Conservation (phyloP, 768 basidiomycete genomes). For the Panellus pusillus region DNA sequence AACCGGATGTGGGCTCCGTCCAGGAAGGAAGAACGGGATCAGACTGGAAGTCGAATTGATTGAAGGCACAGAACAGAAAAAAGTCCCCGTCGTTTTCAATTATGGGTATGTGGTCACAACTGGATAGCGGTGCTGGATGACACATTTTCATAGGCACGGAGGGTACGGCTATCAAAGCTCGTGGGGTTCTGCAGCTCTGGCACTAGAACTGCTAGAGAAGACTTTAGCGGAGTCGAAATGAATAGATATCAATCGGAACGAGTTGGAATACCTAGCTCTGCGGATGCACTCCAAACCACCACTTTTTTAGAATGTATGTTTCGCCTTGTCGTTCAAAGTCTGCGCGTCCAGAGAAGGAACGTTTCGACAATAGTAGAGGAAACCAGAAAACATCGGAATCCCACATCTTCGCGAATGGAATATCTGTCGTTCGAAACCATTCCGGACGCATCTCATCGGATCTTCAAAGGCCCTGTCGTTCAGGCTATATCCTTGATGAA, state of each 20-base stretch:
- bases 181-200: conserved; percentile 61
- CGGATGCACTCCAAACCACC: conserved; percentile 43
- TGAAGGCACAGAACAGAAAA: conserved; percentile 25
- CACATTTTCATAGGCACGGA: conserved; percentile 44
- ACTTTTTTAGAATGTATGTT: conserved; percentile 34
- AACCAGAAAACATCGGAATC: conserved; percentile 70
- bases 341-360: conserved; percentile 44
- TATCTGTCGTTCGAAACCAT: conserved; percentile 60
- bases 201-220: conserved; percentile 45
- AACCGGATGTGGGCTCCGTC: conserved; percentile 63
- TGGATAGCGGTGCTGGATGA: background rate
- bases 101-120: conserved; percentile 41
- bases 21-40: conserved; percentile 67
- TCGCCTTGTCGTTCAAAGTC: conserved; percentile 39
- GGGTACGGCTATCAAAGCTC: conserved; percentile 64
- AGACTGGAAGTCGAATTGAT: conserved; percentile 54
- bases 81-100: conserved; percentile 56
- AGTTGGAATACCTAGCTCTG: too few species aligned
- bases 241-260: background rate
- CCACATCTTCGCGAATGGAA: conserved; percentile 66
- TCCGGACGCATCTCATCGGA: conserved; percentile 86
- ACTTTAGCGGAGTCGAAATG: conserved; percentile 29
- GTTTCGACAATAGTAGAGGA: conserved; percentile 51
- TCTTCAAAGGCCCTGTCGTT: conserved; percentile 36
- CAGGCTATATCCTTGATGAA: background rate